These are phyloP conservation scores for Xylaria sp. DNA, from an alignment of 2,329 filamentous ascomycete species.

Conservation along the genomic window DNA sequence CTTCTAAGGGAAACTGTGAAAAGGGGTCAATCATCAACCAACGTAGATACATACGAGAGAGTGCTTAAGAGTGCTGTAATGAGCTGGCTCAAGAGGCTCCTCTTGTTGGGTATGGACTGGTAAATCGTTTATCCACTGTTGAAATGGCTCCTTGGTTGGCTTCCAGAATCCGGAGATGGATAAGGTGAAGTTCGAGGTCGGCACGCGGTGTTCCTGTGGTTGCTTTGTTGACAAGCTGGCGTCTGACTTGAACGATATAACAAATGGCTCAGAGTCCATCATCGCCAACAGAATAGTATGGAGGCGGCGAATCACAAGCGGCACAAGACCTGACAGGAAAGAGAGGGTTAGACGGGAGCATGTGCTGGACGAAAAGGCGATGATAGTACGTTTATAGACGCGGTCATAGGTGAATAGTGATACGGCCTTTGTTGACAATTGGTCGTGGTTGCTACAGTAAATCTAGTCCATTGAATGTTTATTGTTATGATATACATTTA, in stretches of 20 bases:
- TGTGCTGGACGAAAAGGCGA: not conserved
- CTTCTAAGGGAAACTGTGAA: not conserved
- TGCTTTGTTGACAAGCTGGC: slow-evolving; percentile 9
- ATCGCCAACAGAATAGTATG: not conserved
- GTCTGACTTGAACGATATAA: slow-evolving; percentile 8
- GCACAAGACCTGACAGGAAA: not conserved
- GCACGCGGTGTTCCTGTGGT: slow-evolving; percentile 39
- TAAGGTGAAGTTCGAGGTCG: slow-evolving; percentile 44
- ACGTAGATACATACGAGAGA: slow-evolving; percentile 39
- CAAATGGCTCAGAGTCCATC: slow-evolving; percentile 9
- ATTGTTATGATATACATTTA: not conserved
- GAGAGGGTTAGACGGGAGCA: slow-evolving; percentile 8
- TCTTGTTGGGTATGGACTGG: slow-evolving; percentile 34
- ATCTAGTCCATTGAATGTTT: not conserved
- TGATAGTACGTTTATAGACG: not conserved
- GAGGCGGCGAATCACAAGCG: not conserved
- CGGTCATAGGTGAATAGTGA: not conserved
- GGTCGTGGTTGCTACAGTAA: not conserved
- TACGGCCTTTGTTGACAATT: not conserved
- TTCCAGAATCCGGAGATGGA: slow-evolving; percentile 41
- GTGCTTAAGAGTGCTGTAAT: slow-evolving; percentile 41
- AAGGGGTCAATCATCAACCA: not conserved
- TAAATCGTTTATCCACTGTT: slow-evolving; percentile 46
- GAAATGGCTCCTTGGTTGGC: slow-evolving; percentile 40
- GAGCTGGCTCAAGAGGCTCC: slow-evolving; percentile 36